Evolutionary conservation across 2,329 filamentous ascomycete genomes (phyloP).

Genomic region (Dothistroma septosporum): DNA sequence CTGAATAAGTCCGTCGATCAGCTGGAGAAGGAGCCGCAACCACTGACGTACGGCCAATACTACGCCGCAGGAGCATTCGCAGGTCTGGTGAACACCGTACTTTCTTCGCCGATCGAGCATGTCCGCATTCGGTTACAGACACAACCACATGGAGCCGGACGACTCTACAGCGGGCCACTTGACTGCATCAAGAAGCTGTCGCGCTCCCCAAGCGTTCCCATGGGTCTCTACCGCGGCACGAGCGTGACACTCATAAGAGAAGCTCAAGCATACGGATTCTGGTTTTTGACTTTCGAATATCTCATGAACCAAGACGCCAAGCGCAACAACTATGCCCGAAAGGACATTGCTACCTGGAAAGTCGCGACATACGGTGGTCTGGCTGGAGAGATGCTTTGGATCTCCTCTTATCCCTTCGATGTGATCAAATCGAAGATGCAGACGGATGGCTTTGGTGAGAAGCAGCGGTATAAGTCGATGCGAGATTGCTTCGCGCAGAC

Average conservation of each 20-base stretch:
- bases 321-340: constrained; percentile 70
- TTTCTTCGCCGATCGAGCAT: constrained; percentile 93
- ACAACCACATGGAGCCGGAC: constrained; percentile 78
- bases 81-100: constrained; percentile 79
- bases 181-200: constrained; percentile 88
- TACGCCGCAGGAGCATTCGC: constrained; percentile 88
- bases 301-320: constrained; percentile 86
- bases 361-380: constrained; percentile 89
- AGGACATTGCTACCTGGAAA: constrained; percentile 76
- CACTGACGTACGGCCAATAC: constrained; percentile 78
- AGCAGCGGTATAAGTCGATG: constrained; percentile 75
- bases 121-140: constrained; percentile 94
- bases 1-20: constrained; percentile 32
- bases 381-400: constrained; percentile 90
- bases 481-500: constrained; percentile 83
- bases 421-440: constrained; percentile 99
- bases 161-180: constrained; percentile 76
- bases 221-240: constrained; percentile 80
- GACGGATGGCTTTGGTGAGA: constrained; percentile 79
- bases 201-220: constrained; percentile 61
- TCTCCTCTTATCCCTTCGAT: constrained; percentile 90
- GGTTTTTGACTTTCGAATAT: constrained; percentile 94
- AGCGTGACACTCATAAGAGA: constrained; percentile 83
- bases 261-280: constrained; percentile 89
- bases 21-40: constrained; percentile 27